These are phyloP conservation scores for Catunica adiposa DNA, from an alignment of 2,329 filamentous ascomycete genomes.

Conservation along the genomic window DNA sequence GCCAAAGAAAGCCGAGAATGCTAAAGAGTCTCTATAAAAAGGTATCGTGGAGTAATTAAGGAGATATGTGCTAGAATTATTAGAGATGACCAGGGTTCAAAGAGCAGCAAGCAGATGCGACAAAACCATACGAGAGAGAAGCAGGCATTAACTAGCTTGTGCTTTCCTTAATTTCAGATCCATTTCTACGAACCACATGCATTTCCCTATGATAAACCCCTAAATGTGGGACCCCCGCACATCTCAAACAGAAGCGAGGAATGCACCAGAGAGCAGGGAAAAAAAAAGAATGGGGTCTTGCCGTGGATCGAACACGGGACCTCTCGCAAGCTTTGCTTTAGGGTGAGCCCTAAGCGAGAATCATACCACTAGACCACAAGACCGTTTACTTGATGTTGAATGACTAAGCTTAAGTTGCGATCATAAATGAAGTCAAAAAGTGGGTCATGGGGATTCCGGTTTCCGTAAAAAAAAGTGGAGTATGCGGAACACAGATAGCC, in stretches of 20 bases:
- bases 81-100: neutral
- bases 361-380: slow-evolving; percentile 51
- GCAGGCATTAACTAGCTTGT: neutral
- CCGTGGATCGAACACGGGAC: slow-evolving; percentile 18
- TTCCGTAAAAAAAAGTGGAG: no score
- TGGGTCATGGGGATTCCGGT: no score
- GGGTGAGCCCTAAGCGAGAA: slow-evolving; percentile 48
- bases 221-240: neutral
- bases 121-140: neutral
- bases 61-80: slow-evolving; percentile 1
- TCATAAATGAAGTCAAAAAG: slow-evolving; percentile 13
- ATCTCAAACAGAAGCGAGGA: neutral
- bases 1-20: neutral
- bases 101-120: neutral
- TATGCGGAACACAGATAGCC: no score
- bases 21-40: neutral
- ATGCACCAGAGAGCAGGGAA: neutral
- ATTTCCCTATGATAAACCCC: no score
- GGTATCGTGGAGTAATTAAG: neutral
- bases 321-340: slow-evolving; percentile 18
- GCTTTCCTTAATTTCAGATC: neutral
- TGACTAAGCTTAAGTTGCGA: slow-evolving; percentile 11
- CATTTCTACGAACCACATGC: no score
- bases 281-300: slow-evolving; percentile 12
- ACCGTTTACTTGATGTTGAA: slow-evolving; percentile 12